Percentiles rank a stretch among this genome's conserved stretches.
Conservation (phyloP, 1,284 basidiomycete genomes). For the Ustilago sp. region DNA sequence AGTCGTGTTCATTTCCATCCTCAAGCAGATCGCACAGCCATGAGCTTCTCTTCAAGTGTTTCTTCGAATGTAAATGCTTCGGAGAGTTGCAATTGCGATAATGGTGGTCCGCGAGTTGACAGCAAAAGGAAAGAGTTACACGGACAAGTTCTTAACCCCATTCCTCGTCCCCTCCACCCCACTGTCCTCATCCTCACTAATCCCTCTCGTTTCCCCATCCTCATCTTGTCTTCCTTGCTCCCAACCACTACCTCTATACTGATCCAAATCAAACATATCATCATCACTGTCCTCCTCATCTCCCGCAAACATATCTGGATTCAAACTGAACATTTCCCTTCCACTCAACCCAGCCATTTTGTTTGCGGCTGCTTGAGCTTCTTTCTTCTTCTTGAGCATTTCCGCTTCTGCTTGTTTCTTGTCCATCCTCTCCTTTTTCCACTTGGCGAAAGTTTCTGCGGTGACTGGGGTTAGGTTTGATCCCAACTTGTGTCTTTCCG, state of each 20-base stretch:
- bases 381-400: conserved; percentile 87
- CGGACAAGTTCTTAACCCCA: conserved; percentile 21
- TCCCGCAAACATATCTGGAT: conserved; percentile 93
- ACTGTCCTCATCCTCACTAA: conserved; percentile 30
- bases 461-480: conserved; percentile 91
- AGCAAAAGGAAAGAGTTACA: conserved; percentile 1
- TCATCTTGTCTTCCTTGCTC: conserved; percentile 62
- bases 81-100: too few species aligned
- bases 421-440: conserved; percentile 78
- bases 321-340: conserved; percentile 90
- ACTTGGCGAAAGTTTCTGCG: conserved; percentile 87
- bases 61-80: too few species aligned
- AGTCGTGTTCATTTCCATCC: too few species aligned
- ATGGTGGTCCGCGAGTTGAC: too few species aligned
- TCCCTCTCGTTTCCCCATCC: conserved; percentile 24
- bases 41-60: too few species aligned
- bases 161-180: not conserved
- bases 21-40: too few species aligned
- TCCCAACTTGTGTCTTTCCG: conserved; percentile 83
- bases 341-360: conserved; percentile 95
- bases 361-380: conserved; percentile 83
- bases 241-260: conserved; percentile 64
- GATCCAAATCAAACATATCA: conserved; percentile 57
- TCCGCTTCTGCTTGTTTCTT: conserved; percentile 87
- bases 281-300: conserved; percentile 72